These are phyloP conservation scores for Suillus placidus DNA, from an alignment of 768 basidiomycete genomes.

Conservation along the genomic window DNA sequence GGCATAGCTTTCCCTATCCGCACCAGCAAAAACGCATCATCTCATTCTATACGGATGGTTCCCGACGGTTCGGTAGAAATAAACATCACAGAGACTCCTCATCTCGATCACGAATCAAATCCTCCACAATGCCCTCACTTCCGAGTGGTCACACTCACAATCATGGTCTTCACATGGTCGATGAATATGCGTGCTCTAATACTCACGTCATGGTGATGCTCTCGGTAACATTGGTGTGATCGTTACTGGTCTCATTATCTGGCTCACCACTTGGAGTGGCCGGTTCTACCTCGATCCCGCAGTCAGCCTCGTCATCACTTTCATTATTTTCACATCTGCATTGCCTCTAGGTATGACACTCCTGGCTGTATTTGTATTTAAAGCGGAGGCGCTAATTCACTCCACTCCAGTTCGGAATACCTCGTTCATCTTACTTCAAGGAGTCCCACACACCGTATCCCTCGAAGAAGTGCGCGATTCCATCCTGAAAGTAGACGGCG, in stretches of 20 bases:
- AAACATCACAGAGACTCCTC: neutral
- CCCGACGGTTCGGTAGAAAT: conserved; percentile 3
- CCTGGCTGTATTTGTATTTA: conserved; percentile 9
- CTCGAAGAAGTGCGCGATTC: conserved; percentile 81
- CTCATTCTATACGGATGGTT: conserved; percentile 14
- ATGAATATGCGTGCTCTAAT: conserved; percentile 99
- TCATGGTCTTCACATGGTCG: conserved; percentile 52
- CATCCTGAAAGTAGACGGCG: conserved; percentile 83
- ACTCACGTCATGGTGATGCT: conserved; percentile 91
- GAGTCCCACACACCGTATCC: conserved; percentile 87
- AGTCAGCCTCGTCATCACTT: conserved; percentile 91
- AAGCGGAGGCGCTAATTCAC: conserved; percentile 11
- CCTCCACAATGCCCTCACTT: conserved; percentile 8
- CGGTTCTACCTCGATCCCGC: conserved; percentile 92
- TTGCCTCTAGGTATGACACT: conserved; percentile 74
- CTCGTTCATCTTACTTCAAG: conserved; percentile 93
- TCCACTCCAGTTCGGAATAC: conserved; percentile 71
- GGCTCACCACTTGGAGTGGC: conserved; percentile 82
- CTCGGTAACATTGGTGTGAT: conserved; percentile 98
- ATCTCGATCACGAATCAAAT: conserved; percentile 39
- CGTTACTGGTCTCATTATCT: conserved; percentile 91
- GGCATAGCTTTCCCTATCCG: conserved; percentile 33
- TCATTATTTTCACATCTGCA: conserved; percentile 96
- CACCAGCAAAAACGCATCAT: conserved; percentile 20
- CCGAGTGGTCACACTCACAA: conserved; percentile 23